Evolutionary conservation across 2,329 filamentous ascomycete genomes (phyloP).

Genomic region (Scedosporium boydii): DNA sequence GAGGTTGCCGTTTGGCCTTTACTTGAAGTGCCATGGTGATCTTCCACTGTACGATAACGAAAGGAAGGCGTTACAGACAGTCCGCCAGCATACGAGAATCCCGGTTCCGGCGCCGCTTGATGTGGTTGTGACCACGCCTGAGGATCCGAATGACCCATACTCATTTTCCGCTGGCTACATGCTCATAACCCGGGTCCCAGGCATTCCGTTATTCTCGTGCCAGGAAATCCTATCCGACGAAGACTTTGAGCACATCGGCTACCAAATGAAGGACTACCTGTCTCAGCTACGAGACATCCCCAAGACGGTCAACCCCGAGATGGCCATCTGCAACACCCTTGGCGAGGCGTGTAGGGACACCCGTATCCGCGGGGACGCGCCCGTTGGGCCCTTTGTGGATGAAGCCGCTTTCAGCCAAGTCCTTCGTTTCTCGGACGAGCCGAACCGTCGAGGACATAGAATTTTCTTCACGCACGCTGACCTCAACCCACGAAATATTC

Average conservation of each 20-base stretch:
- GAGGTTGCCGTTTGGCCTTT: not conserved
- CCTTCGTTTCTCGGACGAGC: constrained; percentile 19
- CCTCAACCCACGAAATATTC: constrained; percentile 22
- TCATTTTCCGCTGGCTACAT: not conserved
- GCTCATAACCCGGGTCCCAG: not conserved
- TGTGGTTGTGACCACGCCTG: not conserved
- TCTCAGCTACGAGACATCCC: constrained; percentile 18
- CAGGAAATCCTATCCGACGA: constrained; percentile 16
- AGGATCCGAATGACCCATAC: not conserved
- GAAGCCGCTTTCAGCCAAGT: constrained; percentile 22
- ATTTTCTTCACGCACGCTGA: constrained; percentile 24
- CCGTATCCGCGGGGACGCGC: constrained; percentile 14
- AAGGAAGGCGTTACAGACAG: not conserved
- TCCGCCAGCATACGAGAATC: not conserved
- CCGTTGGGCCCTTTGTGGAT: constrained; percentile 19
- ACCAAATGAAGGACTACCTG: constrained; percentile 17
- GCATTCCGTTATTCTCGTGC: constrained; percentile 5
- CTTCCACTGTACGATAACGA: not conserved
- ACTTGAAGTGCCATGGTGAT: not conserved
- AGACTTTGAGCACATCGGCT: constrained; percentile 13
- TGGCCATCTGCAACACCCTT: constrained; percentile 20
- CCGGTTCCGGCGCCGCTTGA: constrained; percentile 1
- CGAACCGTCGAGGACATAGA: constrained; percentile 14
- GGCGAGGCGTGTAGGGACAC: constrained; percentile 17
- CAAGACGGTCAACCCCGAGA: constrained; percentile 5